These are phyloP conservation scores for Sarocladium brachiariae DNA, from an alignment of 2,329 filamentous ascomycete species.

Conservation along the genomic window DNA sequence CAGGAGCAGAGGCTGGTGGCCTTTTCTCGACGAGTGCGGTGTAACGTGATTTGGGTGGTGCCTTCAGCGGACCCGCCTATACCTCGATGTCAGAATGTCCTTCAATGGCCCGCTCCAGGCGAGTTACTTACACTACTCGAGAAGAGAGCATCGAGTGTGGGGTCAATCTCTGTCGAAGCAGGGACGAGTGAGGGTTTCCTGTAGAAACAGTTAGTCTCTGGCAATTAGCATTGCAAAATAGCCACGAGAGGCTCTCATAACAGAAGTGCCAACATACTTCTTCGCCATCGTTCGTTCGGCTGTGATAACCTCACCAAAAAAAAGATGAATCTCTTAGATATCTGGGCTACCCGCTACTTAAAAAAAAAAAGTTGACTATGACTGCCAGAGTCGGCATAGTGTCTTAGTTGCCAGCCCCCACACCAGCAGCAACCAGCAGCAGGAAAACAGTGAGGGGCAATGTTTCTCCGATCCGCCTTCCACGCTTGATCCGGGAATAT, in stretches of 20 bases:
- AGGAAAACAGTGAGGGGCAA: background rate
- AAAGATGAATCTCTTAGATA: constrained; percentile 10
- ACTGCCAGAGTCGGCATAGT: constrained; percentile 1
- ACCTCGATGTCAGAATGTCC: background rate
- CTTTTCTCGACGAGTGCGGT: constrained; percentile 29
- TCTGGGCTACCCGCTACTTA: background rate
- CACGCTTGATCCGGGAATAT: constrained; percentile 8
- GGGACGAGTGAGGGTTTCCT: constrained; percentile 35
- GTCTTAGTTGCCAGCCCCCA: background rate
- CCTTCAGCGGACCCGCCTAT: constrained; percentile 46
- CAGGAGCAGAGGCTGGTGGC: constrained; percentile 13
- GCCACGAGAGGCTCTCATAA: background rate
- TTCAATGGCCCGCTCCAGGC: background rate
- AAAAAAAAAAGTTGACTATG: constrained; percentile 9
- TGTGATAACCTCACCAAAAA: background rate
- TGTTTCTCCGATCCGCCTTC: constrained; percentile 1
- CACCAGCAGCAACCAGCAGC: too few species aligned
- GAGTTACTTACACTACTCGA: constrained; percentile 57
- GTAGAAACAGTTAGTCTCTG: constrained; percentile 14
- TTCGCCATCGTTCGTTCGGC: constrained; percentile 19
- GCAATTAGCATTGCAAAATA: constrained; percentile 2
- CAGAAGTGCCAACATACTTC: constrained; percentile 12
- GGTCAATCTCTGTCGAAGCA: constrained; percentile 55
- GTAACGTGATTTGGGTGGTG: constrained; percentile 39
- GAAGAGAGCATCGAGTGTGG: constrained; percentile 63